phyloP scores from a whole-genome alignment of 1,139 yeast genomes.

The Keqinozyma sinolaborantium region DNA sequence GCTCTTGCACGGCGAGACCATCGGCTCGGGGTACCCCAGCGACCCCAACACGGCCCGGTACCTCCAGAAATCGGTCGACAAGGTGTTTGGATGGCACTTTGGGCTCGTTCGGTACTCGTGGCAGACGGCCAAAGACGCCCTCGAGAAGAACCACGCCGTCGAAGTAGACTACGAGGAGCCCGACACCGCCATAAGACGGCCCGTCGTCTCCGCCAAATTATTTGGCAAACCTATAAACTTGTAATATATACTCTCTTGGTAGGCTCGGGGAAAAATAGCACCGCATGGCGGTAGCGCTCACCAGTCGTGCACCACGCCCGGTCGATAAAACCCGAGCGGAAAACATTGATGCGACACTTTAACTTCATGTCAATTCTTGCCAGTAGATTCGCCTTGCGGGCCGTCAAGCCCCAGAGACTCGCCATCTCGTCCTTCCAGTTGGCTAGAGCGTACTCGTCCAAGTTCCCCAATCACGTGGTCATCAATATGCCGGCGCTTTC shows the following conservation, averaged over 20 bases:
- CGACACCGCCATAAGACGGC: slow-evolving; percentile 10
- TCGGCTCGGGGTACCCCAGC: slow-evolving; percentile 95
- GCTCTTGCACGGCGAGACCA: slow-evolving; percentile 22
- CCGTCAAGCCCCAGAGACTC: slow-evolving; percentile 8
- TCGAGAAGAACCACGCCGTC: slow-evolving; percentile 50
- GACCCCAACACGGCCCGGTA: slow-evolving; percentile 82
- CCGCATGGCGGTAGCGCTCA: neutral
- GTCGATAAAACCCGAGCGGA: slow-evolving; percentile 10
- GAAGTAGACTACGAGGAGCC: slow-evolving; percentile 39
- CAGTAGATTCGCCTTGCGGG: slow-evolving; percentile 9
- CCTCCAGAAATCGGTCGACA: slow-evolving; percentile 61
- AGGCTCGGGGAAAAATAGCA: neutral
- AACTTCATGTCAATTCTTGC: slow-evolving; percentile 3
- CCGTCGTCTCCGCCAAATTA: neutral
- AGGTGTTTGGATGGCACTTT: slow-evolving; percentile 83
- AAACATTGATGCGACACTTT: slow-evolving; percentile 12
- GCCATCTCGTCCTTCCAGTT: slow-evolving; percentile 11
- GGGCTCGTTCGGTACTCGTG: slow-evolving; percentile 82
- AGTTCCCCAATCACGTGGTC: slow-evolving; percentile 65
- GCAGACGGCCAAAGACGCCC: slow-evolving; percentile 83
- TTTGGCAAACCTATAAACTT: neutral
- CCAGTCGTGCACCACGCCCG: slow-evolving; percentile 2
- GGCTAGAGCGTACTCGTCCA: slow-evolving; percentile 37
- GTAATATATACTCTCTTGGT: too few species aligned
- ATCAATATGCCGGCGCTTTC: slow-evolving; percentile 91